phyloP scores from a whole-genome alignment of 805 yeast genomes.

The Hanseniaspora vineae region DNA sequence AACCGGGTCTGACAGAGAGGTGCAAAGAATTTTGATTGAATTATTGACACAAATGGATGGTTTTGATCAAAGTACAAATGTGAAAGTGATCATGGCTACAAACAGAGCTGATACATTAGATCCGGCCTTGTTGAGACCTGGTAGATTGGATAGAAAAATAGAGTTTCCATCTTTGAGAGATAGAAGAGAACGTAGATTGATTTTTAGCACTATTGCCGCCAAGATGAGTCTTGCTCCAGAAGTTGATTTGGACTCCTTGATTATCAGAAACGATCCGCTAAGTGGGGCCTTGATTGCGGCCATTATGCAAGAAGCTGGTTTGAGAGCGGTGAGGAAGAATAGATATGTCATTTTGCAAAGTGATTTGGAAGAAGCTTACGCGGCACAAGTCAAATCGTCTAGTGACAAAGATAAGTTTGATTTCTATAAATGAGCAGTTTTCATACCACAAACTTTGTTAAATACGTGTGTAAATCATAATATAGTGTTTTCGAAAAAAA shows the following conservation, averaged over 20 bases:
- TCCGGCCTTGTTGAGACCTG: slow-evolving; percentile 96
- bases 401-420: slow-evolving; percentile 95
- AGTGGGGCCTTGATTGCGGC: slow-evolving; percentile 98
- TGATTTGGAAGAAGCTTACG: slow-evolving; percentile 96
- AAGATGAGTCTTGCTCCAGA: slow-evolving; percentile 98
- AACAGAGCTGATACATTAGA: slow-evolving; percentile 98
- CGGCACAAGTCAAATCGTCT: slow-evolving; percentile 91
- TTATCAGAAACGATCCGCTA: slow-evolving; percentile 89
- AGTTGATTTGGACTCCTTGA: slow-evolving; percentile 87
- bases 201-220: slow-evolving; percentile 90
- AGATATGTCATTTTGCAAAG: slow-evolving; percentile 92
- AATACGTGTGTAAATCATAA: background rate
- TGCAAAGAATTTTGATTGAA: slow-evolving; percentile 93
- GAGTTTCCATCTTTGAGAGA: slow-evolving; percentile 95
- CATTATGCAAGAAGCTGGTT: slow-evolving; percentile 99
- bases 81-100: slow-evolving; percentile 98
- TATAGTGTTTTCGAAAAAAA: background rate
- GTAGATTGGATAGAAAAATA: slow-evolving; percentile 94
- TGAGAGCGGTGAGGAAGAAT: slow-evolving; percentile 95
- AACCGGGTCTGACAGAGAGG: slow-evolving; percentile 99
- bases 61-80: slow-evolving; percentile 88
- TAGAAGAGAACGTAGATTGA: slow-evolving; percentile 94
- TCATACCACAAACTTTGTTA: too few relatives aligned
- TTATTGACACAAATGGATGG: slow-evolving; percentile 98
- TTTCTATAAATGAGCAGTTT: slow-evolving; percentile 63